Conservation (phyloP, 1,139 yeast species). For the Debaryomycetaceae sp. region DNA sequence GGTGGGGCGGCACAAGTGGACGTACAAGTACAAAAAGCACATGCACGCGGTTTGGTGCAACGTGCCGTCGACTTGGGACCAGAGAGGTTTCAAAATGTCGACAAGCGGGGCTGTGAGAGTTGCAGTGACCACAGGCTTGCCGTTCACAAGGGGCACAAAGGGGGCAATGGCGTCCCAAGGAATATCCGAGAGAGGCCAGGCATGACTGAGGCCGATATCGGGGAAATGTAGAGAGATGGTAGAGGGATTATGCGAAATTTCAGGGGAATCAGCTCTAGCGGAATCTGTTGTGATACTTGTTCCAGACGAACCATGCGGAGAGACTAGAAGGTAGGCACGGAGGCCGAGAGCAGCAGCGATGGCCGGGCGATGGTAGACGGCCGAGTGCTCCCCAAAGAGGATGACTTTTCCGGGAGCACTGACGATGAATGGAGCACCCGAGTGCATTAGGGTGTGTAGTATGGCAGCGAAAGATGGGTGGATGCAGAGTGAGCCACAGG, state of each 20-base stretch:
- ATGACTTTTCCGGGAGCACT: constrained; percentile 98
- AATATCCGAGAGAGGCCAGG: constrained; percentile 50
- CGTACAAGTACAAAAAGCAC: constrained; percentile 71
- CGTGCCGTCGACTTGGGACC: constrained; percentile 37
- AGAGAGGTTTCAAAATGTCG: constrained; percentile 31
- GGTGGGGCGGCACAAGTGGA: constrained; percentile 40
- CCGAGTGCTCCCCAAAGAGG: constrained; percentile 94
- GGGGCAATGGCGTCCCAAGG: constrained; percentile 45
- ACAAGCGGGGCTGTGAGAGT: constrained; percentile 55
- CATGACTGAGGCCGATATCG: constrained; percentile 56
- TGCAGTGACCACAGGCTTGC: constrained; percentile 32
- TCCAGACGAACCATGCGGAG: too few species aligned
- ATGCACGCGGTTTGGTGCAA: constrained; percentile 75
- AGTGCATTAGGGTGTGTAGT: too few species aligned
- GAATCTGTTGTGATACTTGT: too few species aligned
- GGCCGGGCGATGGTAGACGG: constrained; percentile 86
- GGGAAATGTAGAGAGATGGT: constrained; percentile 64
- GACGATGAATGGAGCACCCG: constrained; percentile 60
- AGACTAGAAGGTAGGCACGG: constrained; percentile 67
- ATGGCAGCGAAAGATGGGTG: too few species aligned
- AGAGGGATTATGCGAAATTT: constrained; percentile 23
- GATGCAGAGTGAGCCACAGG: too few species aligned
- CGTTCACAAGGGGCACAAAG: constrained; percentile 5
- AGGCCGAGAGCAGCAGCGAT: constrained; percentile 82
- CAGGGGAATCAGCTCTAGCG: too few species aligned